Evolutionary conservation across 1,284 basidiomycete species (phyloP).

Genomic region (Malassezia caprae): DNA sequence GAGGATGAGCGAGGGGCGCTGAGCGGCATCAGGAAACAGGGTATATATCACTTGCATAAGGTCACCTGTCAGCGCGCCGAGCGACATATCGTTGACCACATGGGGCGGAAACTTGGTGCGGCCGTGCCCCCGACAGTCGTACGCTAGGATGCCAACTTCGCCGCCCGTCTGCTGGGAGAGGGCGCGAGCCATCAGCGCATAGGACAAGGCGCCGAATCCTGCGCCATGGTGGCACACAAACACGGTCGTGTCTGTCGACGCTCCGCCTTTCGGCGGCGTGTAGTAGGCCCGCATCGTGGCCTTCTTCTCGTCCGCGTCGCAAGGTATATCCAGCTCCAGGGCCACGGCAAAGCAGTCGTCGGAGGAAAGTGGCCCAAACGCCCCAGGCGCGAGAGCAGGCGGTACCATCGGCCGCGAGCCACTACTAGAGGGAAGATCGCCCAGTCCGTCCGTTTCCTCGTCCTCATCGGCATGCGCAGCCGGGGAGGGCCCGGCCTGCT

Average conservation of each 20-base stretch:
- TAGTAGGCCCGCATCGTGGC: slow-evolving; percentile 50
- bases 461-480: slow-evolving; percentile 1
- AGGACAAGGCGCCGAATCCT: slow-evolving; percentile 77
- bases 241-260: slow-evolving; percentile 53
- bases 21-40: slow-evolving; percentile 22
- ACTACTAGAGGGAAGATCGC: slow-evolving; percentile 1
- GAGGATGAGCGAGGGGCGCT: slow-evolving; percentile 30
- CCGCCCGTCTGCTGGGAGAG: slow-evolving; percentile 58
- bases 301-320: not conserved
- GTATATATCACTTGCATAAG: slow-evolving; percentile 21
- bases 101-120: slow-evolving; percentile 9
- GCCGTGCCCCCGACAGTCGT: slow-evolving; percentile 77
- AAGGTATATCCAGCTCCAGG: slow-evolving; percentile 35
- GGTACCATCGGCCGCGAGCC: not conserved
- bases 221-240: slow-evolving; percentile 90
- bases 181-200: slow-evolving; percentile 75
- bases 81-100: slow-evolving; percentile 28
- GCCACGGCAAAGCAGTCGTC: slow-evolving; percentile 40
- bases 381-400: slow-evolving; percentile 8
- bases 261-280: slow-evolving; percentile 25
- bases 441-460: slow-evolving; percentile 6
- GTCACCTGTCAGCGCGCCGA: slow-evolving; percentile 28
- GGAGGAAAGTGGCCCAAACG: slow-evolving; percentile 25
- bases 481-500: not conserved
- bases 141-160: slow-evolving; percentile 69